These are phyloP conservation scores for Pichia cactophila DNA, from an alignment of 1,139 yeast species.

Conservation along the genomic window DNA sequence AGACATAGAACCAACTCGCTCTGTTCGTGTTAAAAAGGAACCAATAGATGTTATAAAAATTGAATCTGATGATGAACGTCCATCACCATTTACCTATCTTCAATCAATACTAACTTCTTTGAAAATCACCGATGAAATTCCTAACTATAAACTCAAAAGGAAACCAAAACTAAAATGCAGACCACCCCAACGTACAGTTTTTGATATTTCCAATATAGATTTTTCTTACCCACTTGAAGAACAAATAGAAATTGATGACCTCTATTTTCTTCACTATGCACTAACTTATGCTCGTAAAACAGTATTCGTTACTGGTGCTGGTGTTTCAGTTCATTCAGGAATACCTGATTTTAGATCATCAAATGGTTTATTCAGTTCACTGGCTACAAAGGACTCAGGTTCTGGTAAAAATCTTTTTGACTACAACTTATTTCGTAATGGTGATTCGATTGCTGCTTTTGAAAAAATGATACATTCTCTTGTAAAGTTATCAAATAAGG, in stretches of 20 bases:
- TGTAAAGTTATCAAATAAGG: conserved; percentile 47
- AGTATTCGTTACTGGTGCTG: conserved; percentile 76
- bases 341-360: conserved; percentile 84
- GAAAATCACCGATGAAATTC: conserved; percentile 8
- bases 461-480: conserved; percentile 67
- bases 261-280: conserved; percentile 36
- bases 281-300: conserved; percentile 40
- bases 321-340: conserved; percentile 84
- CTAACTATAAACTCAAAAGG: conserved; percentile 13
- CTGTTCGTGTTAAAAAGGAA: not conserved
- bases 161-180: conserved; percentile 37
- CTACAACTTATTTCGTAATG: conserved; percentile 66
- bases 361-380: conserved; percentile 64
- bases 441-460: conserved; percentile 52
- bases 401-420: conserved; percentile 79
- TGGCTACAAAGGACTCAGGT: conserved; percentile 31
- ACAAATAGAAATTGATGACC: conserved; percentile 32
- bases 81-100: not conserved
- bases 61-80: not conserved
- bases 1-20: not conserved
- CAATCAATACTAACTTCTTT: not conserved
- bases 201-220: conserved; percentile 29
- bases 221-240: conserved; percentile 22
- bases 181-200: conserved; percentile 35
- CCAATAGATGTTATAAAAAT: not conserved